Evolutionary conservation across 2,329 filamentous ascomycete species (phyloP), one percentile per base, ranked within the genome.

Genomic region (Apiospora hydei): DNA sequence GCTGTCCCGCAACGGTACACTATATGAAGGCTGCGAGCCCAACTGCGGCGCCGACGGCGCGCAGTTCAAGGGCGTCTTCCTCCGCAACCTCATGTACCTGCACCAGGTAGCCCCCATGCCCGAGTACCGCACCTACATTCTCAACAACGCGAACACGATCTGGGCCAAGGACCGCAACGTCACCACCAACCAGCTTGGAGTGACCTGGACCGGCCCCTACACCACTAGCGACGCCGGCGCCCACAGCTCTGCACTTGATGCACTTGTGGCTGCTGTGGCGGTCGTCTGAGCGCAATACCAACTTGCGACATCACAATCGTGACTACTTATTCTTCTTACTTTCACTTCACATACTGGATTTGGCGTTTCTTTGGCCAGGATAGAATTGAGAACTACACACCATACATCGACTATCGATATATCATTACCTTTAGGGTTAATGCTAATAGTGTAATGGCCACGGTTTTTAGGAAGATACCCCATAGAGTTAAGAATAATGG

Each of bases 1-100:
- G 2, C 77, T 89, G 10, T 82, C 84, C 53, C 72, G 72, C 0
- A 80, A 85, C 64, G 85, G 86, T 18, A 83, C 91, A 51, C 82
- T 91, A 1, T 84, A 84, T 72, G 89, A 91, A 72, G 77, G 78
- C 30, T 90, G 89, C 74, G 89, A 91, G 75, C 84, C 86, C 1
- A 78, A 83, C 72, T 89, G 87, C 69, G 84, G 84, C 34, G 78
- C 74, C 14, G 87, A 90, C 74, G 88, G 85, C 0, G 83, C 85
- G 1, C 89, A 92, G 76, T 94, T 94, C 84, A 94, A 94, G 79
- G 92, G 92, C 13, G 84, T 93, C 34, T 93, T 93, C 75, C 86
- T 89, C 71, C 86, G 92, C 5, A 93, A 92, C 75, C 80, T 94
- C 49, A 82, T 84, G 70, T 85, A 87, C 64, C 79, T 94, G 71